Conservation (phyloP, 2,329 filamentous ascomycete genomes). For the Fusarium verticillioides region DNA sequence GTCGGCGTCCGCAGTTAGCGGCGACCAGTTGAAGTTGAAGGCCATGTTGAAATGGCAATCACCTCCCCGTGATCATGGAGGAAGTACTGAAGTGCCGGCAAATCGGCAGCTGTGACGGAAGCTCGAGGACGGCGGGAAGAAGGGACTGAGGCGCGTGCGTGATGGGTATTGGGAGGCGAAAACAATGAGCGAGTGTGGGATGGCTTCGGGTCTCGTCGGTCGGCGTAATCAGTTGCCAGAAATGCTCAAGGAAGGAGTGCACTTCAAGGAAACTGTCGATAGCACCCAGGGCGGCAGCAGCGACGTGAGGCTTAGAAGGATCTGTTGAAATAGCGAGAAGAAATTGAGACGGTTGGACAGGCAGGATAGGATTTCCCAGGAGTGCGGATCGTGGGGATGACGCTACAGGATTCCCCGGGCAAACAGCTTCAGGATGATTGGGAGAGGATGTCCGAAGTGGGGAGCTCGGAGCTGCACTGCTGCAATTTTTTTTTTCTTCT, state of each 20-base stretch:
- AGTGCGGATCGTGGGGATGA: conserved; percentile 47
- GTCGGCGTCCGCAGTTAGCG: conserved; percentile 91
- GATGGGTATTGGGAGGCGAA: conserved; percentile 18
- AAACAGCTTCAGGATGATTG: conserved; percentile 40
- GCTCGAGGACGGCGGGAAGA: conserved; percentile 21
- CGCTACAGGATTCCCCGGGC: conserved; percentile 42
- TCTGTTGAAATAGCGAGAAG: conserved; percentile 26
- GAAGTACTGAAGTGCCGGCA: conserved; percentile 38
- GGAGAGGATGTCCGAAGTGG: conserved; percentile 37
- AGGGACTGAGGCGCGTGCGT: conserved; percentile 28
- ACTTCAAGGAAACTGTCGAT: conserved; percentile 1
- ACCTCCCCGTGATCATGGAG: conserved; percentile 51
- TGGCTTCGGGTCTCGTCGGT: conserved; percentile 21
- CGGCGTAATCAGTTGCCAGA: conserved; percentile 14
- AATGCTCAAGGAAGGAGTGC: not conserved
- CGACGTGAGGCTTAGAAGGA: conserved; percentile 7
- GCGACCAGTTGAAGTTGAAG: conserved; percentile 99
- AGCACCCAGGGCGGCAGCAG: conserved; percentile 3
- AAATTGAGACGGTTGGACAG: conserved; percentile 31
- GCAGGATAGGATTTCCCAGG: conserved; percentile 40
- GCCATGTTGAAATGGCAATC: conserved; percentile 78
- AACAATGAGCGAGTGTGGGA: conserved; percentile 26
- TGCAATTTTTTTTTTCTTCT: conserved; percentile 35
- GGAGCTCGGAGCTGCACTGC: conserved; percentile 36
- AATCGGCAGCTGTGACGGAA: conserved; percentile 36